Evolutionary conservation across 2,329 filamentous ascomycete species (phyloP).

Genomic region (Hymenotorrendiella dingleyae): DNA sequence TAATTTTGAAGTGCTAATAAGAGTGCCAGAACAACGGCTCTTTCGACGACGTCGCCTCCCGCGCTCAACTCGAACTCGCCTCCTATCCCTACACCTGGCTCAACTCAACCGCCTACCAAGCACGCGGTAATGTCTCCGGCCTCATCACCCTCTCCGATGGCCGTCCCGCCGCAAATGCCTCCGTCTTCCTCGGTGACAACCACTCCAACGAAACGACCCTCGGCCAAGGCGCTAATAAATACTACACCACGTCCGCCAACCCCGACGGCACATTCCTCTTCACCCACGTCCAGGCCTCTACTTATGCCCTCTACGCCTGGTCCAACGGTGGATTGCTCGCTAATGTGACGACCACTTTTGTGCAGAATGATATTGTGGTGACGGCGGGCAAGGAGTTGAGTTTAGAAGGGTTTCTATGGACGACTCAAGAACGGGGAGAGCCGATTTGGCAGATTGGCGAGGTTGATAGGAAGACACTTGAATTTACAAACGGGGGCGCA

Average conservation of each 20-base stretch:
- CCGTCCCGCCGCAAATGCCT: constrained; percentile 40
- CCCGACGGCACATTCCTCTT: constrained; percentile 38
- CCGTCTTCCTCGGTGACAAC: constrained; percentile 45
- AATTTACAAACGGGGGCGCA: constrained; percentile 38
- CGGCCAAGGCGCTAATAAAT: constrained; percentile 42
- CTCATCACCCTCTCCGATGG: constrained; percentile 41
- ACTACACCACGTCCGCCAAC: constrained; percentile 44
- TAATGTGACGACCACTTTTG: constrained; percentile 40
- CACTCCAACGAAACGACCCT: constrained; percentile 39
- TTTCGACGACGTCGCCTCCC: constrained; percentile 35
- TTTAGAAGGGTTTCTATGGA: constrained; percentile 38
- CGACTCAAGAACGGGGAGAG: constrained; percentile 32
- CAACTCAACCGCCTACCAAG: constrained; percentile 39
- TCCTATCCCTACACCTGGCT: constrained; percentile 46
- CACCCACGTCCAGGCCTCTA: constrained; percentile 37
- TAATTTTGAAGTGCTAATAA: too few species aligned
- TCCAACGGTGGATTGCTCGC: constrained; percentile 39
- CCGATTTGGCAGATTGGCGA: constrained; percentile 46
- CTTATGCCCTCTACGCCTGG: constrained; percentile 45
- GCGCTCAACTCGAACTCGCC: constrained; percentile 36
- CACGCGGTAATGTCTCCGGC: constrained; percentile 41
- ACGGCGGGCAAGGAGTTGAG: constrained; percentile 30
- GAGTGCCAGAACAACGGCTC: constrained; percentile 41
- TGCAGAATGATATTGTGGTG: constrained; percentile 37
- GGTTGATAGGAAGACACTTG: constrained; percentile 40